Base-by-base conservation (phyloP, 2,329 filamentous ascomycete species). In the Chrysosphaeria jannelii region DNA sequence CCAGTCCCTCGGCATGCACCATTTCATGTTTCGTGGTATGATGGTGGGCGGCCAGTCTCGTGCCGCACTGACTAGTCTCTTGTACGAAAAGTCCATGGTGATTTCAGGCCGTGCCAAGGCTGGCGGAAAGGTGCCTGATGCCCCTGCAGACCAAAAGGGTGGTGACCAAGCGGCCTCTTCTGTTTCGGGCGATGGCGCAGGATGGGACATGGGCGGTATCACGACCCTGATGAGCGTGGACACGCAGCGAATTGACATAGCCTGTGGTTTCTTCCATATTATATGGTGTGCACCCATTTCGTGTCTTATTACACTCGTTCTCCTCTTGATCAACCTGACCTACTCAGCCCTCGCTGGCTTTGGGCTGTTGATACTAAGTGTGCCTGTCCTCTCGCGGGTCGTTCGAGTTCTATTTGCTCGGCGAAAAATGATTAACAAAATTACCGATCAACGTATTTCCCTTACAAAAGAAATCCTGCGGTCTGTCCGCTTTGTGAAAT, bases 191-290 rank as follows among this genome's bases (percentile, higher is more conserved):
- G 71, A 85, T 35, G 72, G 69, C 3, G 51, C 61, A 12, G 85
- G 81, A 13, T 93, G 81, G 81, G 67, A 67, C 27, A 93, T 91
- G 36, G 85, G 85, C 12, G 64, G 76, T 30, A 75, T 93, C 24
- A 64, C 85, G 38, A 89, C 88, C 33, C 40, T 93, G 34, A 91
- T 93, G 79, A 81, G 75, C 29, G 76, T 85, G 21, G 81, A 93
- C 39, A 88, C 79, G 0, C 88, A 89, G 42, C 75, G 81, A 33
- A 54, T 97, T 29, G 79, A 93, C 35, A 70, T 78, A 38, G 78
- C 78, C 2, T 75, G 61, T 19, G 76, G 74, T 20, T 57, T 91
- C 42, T 81, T 91, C 43, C 85, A 97, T 41, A 59, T 91, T 47
- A 51, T 72, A 12, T 97, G 85, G 85, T 75, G 74, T 2, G 62